Base-by-base conservation (phyloP, 306 rosid species). In the Trichosanthes truncata region DNA sequence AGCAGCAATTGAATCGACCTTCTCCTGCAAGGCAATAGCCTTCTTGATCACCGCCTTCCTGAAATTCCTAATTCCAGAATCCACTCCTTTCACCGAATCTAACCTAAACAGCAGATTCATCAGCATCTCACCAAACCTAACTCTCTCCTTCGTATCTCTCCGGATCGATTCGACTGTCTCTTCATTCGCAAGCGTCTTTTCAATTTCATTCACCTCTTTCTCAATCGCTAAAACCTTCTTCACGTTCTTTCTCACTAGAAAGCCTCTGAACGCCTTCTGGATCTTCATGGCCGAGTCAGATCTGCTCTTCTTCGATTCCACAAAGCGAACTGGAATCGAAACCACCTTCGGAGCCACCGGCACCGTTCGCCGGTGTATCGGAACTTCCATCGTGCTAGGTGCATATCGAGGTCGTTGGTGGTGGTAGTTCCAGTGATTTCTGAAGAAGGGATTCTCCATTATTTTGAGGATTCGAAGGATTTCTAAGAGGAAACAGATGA, bases 21-120 rank as follows among this genome's bases (percentile, higher is more conserved):
- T 23, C 53, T 94, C 98, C 79, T 89, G 97, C 82, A 90, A 81
- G 0, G 82, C 85, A 74, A 92, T 89, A n/a, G 89, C 89, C 75
- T 80, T 90, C 29, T 82, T 89, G n/a, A 90, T 86, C 51, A 87
- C 85, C 0, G 85, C 57, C 85, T 84, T 94, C 52, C 97, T 79
- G 33, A 83, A 82, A 3, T 81, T 91, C 83, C 96, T 89, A 36
- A 94, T 86, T 0, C 90, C 92, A 13, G 79, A 48, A 36, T 83
- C 84, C 43, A 89, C 82, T 3, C 89, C 89, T 48, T 78, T 87
- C 60, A 92, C 90, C 4, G 90, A 88, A 55, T 92, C 97, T 82
- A 94, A 83, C 80, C 67, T 81, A 1, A 90, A 82, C 2, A 94
- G 87, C 85, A 92, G 80, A 80, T 78, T 90, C 97, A 90, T 92